Base-by-base conservation (phyloP, 2,329 filamentous ascomycete genomes). In the Metarhizium rileyi region DNA sequence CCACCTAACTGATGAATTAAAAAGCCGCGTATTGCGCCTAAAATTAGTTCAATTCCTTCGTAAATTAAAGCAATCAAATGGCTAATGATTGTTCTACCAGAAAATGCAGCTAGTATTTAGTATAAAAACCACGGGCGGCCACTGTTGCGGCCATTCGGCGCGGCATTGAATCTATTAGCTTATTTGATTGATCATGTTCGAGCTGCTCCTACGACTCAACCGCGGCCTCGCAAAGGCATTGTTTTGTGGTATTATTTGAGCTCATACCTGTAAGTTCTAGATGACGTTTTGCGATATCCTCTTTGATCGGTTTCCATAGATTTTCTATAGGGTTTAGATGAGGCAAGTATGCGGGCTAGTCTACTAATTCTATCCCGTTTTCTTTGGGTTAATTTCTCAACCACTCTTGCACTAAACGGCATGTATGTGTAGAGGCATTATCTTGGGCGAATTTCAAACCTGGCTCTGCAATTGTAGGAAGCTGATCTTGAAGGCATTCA, bases 321-420 rank as follows among this genome's bases (percentile, higher is more conserved):
- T 52, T 54, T 46, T 52, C 48, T 5, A 54, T 54, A 6, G 33
- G 50, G 40, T 54, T 50, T 40, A 52, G 48, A 35, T 54, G 26
- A 25, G 48, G 52, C 7, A 22, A 52, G 36, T 52, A 54, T 23
- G 25, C 35, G 4, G 48, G 52, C 52, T 30, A 54, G 20, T 50
- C 36, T 1, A 49, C 30, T 5, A 52, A 33, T 3, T 14, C 20
- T 5, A 50, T 30, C 10, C 46, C 26, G 43, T 54, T 50, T 42
- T 49, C 45, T 20, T 27, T 5, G 22, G 47, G 33, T 46, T n/a
- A 50, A 25, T 48, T 9, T n/a, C 1, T 0, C 22, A 53, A 26
- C 53, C 22, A 55, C 2, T 44, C 25, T 43, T 55, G 27, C 1
- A 55, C 30, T 18, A 50, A 23, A 8, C 12, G 1, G 28, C 33